phyloP scores from a whole-genome alignment of 2,329 filamentous ascomycete species.

The Sporothrix curviconia region DNA sequence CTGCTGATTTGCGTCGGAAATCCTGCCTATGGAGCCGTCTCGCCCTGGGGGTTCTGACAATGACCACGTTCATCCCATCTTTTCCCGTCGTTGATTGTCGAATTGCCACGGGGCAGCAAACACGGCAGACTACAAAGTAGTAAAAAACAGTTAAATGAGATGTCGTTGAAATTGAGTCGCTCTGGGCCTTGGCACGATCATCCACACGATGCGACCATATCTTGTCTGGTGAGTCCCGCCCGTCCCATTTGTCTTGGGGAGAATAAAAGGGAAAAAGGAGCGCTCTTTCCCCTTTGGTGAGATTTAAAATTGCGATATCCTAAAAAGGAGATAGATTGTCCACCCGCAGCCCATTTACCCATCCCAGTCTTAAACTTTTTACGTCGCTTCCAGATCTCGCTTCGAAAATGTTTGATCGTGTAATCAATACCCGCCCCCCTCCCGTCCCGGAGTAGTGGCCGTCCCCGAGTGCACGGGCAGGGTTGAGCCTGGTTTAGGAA shows the following conservation, averaged over 20 bases:
- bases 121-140: too few species aligned
- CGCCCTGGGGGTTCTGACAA: too few species aligned
- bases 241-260: background rate
- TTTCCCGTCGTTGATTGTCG: too few species aligned
- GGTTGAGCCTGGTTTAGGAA: too few species aligned
- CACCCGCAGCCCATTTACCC: background rate
- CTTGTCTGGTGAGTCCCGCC: too few species aligned
- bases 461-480: background rate
- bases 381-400: slow-evolving; percentile 4
- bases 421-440: slow-evolving; percentile 3
- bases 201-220: background rate
- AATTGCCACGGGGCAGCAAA: too few species aligned
- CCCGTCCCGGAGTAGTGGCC: slow-evolving; percentile 1
- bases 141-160: background rate
- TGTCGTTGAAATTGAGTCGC: background rate
- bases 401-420: slow-evolving; percentile 4
- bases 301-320: slow-evolving; percentile 9
- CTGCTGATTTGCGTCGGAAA: too few species aligned
- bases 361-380: background rate
- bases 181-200: background rate
- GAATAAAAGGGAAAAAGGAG: too few species aligned
- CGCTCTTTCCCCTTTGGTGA: slow-evolving; percentile 6
- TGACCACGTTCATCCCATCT: background rate
- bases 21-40: too few species aligned
- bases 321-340: too few species aligned